A percentile compares a stretch with the other conserved stretches of the same genome.
These are phyloP conservation scores for Papilionanthe hybrid DNA, from an alignment of 116 monocot species.

Conservation along the genomic window DNA sequence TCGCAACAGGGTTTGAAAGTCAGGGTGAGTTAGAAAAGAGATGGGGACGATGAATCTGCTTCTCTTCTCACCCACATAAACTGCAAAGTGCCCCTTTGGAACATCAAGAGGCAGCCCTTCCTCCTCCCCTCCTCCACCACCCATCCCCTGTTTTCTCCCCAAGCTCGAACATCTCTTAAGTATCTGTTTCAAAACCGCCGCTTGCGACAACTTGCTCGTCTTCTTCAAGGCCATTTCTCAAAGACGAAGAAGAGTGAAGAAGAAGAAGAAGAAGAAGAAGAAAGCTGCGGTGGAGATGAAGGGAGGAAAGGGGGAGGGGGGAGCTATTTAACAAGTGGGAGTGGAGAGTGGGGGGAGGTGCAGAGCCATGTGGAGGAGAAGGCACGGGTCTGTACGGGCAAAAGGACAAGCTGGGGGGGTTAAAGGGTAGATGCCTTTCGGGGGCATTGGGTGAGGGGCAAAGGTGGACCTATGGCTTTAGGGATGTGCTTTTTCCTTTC, in stretches of 20 bases:
- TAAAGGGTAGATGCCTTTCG: neutral
- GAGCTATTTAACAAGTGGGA: neutral
- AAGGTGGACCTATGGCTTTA: neutral
- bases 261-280: neutral
- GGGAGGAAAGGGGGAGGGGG: neutral
- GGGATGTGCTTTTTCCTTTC: neutral
- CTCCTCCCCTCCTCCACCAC: neutral
- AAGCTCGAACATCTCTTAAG: slow-evolving; percentile 34
- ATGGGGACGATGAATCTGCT: slow-evolving; percentile 23
- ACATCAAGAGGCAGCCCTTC: slow-evolving; percentile 11
- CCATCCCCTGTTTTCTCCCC: slow-evolving; percentile 14
- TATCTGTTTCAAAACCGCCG: slow-evolving; percentile 26
- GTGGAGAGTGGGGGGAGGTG: neutral
- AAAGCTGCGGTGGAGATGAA: too few relatives aligned
- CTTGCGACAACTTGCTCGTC: slow-evolving; percentile 13
- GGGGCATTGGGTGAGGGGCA: neutral
- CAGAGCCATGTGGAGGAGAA: slow-evolving; percentile 4
- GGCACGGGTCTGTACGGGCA: slow-evolving; percentile 13
- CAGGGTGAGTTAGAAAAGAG: slow-evolving; percentile 4
- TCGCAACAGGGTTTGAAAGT: slow-evolving; percentile 9
- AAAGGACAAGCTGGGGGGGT: neutral
- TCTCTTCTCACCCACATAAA: slow-evolving; percentile 19
- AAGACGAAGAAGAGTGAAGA: neutral
- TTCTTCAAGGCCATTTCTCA: slow-evolving; percentile 20
- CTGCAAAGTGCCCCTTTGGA: slow-evolving; percentile 22